Conservation (phyloP, 495 filamentous ascomycete species). For the Ramalina peruviana region DNA sequence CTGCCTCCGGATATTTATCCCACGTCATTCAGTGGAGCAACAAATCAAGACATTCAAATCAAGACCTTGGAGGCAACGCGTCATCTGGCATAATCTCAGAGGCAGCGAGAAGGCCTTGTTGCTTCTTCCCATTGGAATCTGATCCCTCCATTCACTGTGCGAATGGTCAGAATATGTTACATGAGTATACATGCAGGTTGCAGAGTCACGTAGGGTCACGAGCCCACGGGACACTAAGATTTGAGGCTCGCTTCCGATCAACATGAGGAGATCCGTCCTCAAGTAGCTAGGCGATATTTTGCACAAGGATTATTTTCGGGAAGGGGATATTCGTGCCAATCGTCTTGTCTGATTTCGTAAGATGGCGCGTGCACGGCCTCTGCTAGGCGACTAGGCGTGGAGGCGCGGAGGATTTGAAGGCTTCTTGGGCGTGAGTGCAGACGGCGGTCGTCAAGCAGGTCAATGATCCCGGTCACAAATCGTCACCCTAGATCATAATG, state of each 20-base stretch:
- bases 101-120: not conserved
- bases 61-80: not conserved
- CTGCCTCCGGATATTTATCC: not conserved
- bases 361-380: no score
- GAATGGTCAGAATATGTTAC: no score
- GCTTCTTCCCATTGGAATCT: no score
- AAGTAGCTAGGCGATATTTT: not conserved
- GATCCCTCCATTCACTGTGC: no score
- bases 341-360: not conserved
- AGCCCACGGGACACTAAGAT: not conserved
- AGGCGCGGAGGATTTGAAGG: no score
- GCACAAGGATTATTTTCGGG: not conserved
- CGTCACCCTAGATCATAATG: no score
- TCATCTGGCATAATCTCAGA: not conserved
- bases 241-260: constrained; percentile 3
- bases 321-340: constrained; percentile 2
- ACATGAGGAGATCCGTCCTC: not conserved
- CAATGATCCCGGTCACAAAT: no score
- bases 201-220: not conserved
- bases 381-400: no score
- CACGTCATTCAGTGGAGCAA: not conserved
- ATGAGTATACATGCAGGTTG: not conserved
- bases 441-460: no score
- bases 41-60: not conserved
- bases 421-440: no score